These are phyloP conservation scores for Xylariomycetidae sp. DNA, from an alignment of 2,329 filamentous ascomycete species.

Conservation along the genomic window DNA sequence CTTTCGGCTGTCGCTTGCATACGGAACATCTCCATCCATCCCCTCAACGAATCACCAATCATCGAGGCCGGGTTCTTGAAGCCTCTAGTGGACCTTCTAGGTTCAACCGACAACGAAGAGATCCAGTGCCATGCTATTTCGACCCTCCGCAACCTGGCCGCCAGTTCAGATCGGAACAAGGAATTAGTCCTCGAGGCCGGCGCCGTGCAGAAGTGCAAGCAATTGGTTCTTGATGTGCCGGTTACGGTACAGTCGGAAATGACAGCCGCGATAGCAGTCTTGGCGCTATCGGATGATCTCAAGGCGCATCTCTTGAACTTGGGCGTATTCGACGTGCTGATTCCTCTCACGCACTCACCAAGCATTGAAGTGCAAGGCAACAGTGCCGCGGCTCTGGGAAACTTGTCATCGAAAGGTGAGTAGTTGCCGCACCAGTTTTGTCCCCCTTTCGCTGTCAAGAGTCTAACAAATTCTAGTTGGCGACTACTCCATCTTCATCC, in stretches of 20 bases:
- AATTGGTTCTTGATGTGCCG: constrained; percentile 87
- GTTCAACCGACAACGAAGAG: constrained; percentile 95
- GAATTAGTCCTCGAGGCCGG: constrained; percentile 94
- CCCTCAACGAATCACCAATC: constrained; percentile 94
- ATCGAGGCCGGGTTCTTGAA: constrained; percentile 96
- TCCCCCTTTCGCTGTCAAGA: too few species aligned
- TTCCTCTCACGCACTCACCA: constrained; percentile 87
- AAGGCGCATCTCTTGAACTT: constrained; percentile 86
- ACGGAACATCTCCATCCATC: constrained; percentile 97
- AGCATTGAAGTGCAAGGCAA: constrained; percentile 99
- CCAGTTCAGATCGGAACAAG: constrained; percentile 96
- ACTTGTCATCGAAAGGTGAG: constrained; percentile 92
- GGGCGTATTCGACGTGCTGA: constrained; percentile 93
- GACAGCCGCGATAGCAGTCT: constrained; percentile 97
- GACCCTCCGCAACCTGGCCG: constrained; percentile 88
- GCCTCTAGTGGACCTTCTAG: constrained; percentile 86
- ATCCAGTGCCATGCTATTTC: constrained; percentile 99
- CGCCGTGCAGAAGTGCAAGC: constrained; percentile 97
- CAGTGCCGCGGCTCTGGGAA: constrained; percentile 90
- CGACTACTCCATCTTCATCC: constrained; percentile 92
- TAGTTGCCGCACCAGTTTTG: constrained; percentile 1
- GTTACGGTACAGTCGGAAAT: constrained; percentile 96
- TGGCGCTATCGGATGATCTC: constrained; percentile 91
- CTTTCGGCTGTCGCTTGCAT: constrained; percentile 97
- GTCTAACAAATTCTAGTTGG: constrained; percentile 56